Conservation (phyloP, 2,329 filamentous ascomycete genomes). For the Aspergillus sergii region DNA sequence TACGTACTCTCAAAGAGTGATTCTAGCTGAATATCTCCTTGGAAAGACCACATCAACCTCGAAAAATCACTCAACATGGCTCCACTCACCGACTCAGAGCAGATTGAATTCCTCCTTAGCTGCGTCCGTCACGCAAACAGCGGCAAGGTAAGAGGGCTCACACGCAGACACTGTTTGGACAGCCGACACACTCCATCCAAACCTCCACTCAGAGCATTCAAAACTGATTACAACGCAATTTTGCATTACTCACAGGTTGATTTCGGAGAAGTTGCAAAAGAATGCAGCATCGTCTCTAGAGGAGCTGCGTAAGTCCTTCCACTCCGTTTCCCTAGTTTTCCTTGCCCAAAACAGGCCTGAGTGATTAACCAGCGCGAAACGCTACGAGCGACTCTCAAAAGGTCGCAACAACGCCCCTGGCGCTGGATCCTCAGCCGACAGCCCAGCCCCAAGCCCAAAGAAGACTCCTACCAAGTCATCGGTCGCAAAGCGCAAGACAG, state of each 20-base stretch:
- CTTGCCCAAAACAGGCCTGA: background rate
- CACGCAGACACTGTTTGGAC: background rate
- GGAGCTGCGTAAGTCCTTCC: slow-evolving; percentile 65
- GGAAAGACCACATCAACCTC: background rate
- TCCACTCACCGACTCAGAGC: slow-evolving; percentile 54
- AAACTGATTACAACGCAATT: background rate
- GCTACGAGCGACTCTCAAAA: slow-evolving; percentile 69
- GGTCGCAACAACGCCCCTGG: slow-evolving; percentile 24
- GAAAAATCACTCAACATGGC: slow-evolving; percentile 46
- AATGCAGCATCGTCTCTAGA: slow-evolving; percentile 65
- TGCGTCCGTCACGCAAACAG: slow-evolving; percentile 65
- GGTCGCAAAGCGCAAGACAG: slow-evolving; percentile 18
- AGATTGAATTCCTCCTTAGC: slow-evolving; percentile 67
- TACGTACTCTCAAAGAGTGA: background rate
- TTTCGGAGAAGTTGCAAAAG: slow-evolving; percentile 65
- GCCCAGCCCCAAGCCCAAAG: slow-evolving; percentile 15
- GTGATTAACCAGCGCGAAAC: slow-evolving; percentile 58
- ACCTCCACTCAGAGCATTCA: too few species aligned
- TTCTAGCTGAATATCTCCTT: background rate
- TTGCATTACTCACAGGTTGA: slow-evolving; percentile 56
- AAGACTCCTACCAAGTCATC: background rate
- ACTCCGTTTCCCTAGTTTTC: slow-evolving; percentile 21
- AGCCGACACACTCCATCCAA: background rate
- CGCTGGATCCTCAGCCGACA: slow-evolving; percentile 46
- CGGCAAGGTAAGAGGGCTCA: slow-evolving; percentile 56